phyloP scores from a whole-genome alignment of 495 filamentous ascomycete species.

The Letharia lupina region DNA sequence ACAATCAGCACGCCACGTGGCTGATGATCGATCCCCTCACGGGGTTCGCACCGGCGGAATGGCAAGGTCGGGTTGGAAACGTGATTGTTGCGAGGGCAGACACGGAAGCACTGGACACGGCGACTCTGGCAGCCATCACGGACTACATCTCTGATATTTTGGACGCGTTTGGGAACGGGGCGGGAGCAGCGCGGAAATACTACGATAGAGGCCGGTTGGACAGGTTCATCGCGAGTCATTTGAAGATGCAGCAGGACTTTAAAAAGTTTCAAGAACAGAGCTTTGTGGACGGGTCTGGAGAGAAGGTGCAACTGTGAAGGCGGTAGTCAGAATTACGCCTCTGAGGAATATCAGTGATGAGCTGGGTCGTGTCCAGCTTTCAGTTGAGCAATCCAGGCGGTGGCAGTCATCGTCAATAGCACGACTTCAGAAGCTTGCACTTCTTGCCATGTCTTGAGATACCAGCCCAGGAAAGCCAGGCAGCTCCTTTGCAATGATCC shows the following conservation, averaged over 20 bases:
- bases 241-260: not conserved
- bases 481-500: not conserved
- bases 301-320: not conserved
- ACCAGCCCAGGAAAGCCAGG: too few relatives aligned
- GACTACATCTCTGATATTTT: not conserved
- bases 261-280: not conserved
- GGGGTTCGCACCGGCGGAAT: constrained; percentile 11
- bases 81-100: not conserved
- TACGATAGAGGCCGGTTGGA: not conserved
- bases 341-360: not conserved
- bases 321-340: not conserved
- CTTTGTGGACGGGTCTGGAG: not conserved
- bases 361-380: not conserved
- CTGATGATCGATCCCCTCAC: constrained; percentile 11
- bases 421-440: not conserved
- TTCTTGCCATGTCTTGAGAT: not conserved
- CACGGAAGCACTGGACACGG: not conserved
- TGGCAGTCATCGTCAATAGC: not conserved
- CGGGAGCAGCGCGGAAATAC: not conserved
- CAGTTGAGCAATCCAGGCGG: not conserved
- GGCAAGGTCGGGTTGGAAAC: not conserved
- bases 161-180: not conserved
- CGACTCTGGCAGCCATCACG: not conserved
- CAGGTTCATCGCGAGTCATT: not conserved
- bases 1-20: constrained; percentile 15